Base-by-base conservation (phyloP, 2,329 filamentous ascomycete species). In the Trichoderma breve region DNA sequence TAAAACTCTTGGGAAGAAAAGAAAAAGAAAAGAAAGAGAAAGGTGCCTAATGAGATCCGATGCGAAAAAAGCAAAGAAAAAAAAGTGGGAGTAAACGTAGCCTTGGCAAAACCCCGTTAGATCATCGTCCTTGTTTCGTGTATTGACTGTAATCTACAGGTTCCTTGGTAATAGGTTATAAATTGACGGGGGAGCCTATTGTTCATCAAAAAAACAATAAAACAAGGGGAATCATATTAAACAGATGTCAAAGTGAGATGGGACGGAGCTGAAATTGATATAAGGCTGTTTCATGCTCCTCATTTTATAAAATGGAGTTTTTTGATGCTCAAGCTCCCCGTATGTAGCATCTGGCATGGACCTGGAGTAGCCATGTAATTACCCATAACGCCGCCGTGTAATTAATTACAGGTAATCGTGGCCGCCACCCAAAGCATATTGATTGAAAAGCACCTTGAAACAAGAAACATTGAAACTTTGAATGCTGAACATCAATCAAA, bases 181-280 rank as follows among this genome's bases (percentile, higher is more conserved):
- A 47, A 68, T 57, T 60, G 26, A n/a, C 53, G 34, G 55, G 55
- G 55, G 34, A 55, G 14, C 9, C 9, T 15, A n/a, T 34, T 26
- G 28, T 34, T 34, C 14, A 69, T 47, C 28, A 36, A 24, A 18
- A 18, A 24, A 62, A 62, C 34, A 62, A 62, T 39, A 21, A 26
- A 43, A 36, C 67, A 70, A 70, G 67, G 66, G 55, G 30, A 61
- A 28, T 24, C 12, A 21, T 60, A 51, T 53, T 53, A 11, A n/a
- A 28, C 30, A 61, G 4, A 53, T n/a, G 55, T 9, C 55, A 60
- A 26, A 61, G 18, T 61, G 57, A 69, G 53, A 47, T 24, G 26
- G 66, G 57, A 51, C 47, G 39, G 39, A 53, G 39, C 28, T 70
- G 57, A 70, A 70, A 70, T 70, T 51, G 67, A 70, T 55, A 69